Base-by-base conservation (phyloP, 352 stramenopile genomes). In the Pythium sp. region DNA sequence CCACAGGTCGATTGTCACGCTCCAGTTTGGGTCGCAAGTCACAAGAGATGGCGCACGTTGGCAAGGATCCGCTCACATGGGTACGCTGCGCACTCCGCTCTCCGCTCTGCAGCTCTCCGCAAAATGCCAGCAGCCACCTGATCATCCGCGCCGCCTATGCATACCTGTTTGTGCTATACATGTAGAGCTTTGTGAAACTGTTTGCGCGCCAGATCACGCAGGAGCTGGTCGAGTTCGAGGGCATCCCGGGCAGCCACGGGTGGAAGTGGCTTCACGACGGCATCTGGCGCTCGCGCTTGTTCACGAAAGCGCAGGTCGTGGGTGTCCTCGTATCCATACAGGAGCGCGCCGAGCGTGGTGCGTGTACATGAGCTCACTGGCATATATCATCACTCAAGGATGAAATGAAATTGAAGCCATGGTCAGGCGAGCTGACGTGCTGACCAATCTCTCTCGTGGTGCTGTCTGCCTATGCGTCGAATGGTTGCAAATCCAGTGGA, bases 261-360 rank as follows among this genome's bases (percentile, higher is more conserved):
- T 91, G 82, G 85, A 71, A 59, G 22, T 80, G 69, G 64, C 70
- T 67, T 8, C 57, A 55, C 22, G 53, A 26, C 20, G 68, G 60
- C 5, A 34, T 78, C 28, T 78, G 61, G 68, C 63, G 49, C 34
- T 32, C 63, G 34, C 73, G 73, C 43, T 69, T 95, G 30, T 57
- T 93, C 54, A 93, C 86, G 8, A 92, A 93, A 57, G 78, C 82
- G 20, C 87, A 93, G 43, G 78, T 82, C 64, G 67, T 78, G 12
- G 87, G 87, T 20, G 67, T 91, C 1, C 62, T 93, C 51, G 74
- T 90, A 12, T 90, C 84, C 0, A 72, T 92, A 22, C 71, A 88
- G 14, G 64, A 81, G 46, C 82, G 82, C 5, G 38, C 71, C 0
- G 84, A 89, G 49, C 78, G 85, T 56, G 82, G 87, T 93, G 65